These are phyloP conservation scores for Crataegus laevigata DNA, from an alignment of 306 rosid genomes.

Conservation along the genomic window DNA sequence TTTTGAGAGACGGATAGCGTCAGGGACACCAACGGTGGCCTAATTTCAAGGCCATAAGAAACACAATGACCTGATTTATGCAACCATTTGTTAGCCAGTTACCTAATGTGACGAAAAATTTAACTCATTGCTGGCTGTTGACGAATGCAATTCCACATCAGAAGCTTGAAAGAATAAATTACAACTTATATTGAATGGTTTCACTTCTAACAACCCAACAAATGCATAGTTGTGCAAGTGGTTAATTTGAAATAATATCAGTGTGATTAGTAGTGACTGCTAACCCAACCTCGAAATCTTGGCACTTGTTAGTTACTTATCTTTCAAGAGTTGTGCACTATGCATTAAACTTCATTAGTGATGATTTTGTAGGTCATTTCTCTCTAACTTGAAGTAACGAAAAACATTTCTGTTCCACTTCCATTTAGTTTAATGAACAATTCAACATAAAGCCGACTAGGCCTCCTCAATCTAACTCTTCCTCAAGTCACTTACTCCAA, in stretches of 20 bases:
- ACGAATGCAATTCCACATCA: too few relatives aligned
- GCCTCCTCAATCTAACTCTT: neutral
- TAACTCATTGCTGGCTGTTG: neutral
- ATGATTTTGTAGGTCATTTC: neutral
- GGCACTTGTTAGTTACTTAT: too few relatives aligned
- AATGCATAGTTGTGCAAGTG: too few relatives aligned
- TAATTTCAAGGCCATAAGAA: neutral
- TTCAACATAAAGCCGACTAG: neutral
- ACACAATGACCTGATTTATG: neutral
- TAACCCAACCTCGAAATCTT: too few relatives aligned
- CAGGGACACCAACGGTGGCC: neutral
- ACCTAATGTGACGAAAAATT: neutral
- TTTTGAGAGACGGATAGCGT: neutral
- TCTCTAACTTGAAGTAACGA: neutral
- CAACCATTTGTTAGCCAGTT: neutral
- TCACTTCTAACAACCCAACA: too few relatives aligned
- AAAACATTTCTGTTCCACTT: neutral
- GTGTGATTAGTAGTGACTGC: too few relatives aligned
- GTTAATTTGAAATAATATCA: too few relatives aligned
- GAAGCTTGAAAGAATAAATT: too few relatives aligned
- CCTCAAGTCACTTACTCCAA: neutral
- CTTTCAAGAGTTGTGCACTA: neutral
- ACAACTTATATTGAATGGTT: too few relatives aligned
- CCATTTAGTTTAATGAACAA: neutral
- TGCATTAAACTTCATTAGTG: neutral